Conservation (phyloP, 1,284 basidiomycete genomes). For the Melanopsichium pennsylvanicum region DNA sequence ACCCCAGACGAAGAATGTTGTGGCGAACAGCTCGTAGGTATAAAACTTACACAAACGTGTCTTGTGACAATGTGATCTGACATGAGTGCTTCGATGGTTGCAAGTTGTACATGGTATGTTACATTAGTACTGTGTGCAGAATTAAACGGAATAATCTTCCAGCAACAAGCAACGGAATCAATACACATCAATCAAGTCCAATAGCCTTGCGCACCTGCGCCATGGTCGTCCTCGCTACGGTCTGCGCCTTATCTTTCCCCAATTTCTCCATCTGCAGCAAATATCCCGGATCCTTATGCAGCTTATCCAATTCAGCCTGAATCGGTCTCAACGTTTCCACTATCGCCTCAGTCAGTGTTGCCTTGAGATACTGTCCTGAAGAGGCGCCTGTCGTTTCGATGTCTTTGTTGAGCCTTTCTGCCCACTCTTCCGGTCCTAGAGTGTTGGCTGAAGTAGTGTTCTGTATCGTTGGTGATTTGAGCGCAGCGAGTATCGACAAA, state of each 20-base stretch:
- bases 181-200: slow-evolving; percentile 69
- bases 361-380: slow-evolving; percentile 77
- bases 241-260: slow-evolving; percentile 75
- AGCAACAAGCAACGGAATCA: too few relatives aligned
- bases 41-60: too few relatives aligned
- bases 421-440: slow-evolving; percentile 61
- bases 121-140: too few relatives aligned
- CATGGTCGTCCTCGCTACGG: slow-evolving; percentile 74
- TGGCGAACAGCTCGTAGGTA: too few relatives aligned
- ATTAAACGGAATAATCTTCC: too few relatives aligned
- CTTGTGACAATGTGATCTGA: too few relatives aligned
- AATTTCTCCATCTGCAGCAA: slow-evolving; percentile 73
- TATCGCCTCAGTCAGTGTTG: slow-evolving; percentile 76
- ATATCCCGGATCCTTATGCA: slow-evolving; percentile 74
- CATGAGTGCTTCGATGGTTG: too few relatives aligned
- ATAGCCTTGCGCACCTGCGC: slow-evolving; percentile 74
- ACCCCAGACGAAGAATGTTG: too few relatives aligned
- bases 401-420: slow-evolving; percentile 67
- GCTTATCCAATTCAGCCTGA: slow-evolving; percentile 74
- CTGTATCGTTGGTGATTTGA: slow-evolving; percentile 62
- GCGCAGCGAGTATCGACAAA: slow-evolving; percentile 72
- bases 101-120: too few relatives aligned
- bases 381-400: slow-evolving; percentile 66
- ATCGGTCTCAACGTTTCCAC: slow-evolving; percentile 76
- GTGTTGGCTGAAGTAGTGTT: not conserved